Base-by-base conservation (phyloP, 331 rosid species). In the Malus hybrid region DNA sequence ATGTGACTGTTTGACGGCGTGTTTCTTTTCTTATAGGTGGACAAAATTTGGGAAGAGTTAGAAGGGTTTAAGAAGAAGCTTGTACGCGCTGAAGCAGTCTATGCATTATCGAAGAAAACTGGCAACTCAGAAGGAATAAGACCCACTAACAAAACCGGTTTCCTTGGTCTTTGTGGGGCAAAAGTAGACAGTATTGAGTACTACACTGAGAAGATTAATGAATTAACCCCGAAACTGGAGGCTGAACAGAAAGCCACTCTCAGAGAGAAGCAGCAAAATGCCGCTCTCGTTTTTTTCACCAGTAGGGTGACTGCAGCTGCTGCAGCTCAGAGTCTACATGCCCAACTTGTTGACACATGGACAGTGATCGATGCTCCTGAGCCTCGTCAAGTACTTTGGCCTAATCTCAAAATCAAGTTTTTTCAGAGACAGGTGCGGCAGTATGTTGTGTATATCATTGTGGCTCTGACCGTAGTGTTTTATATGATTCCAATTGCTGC, bases 261-360 rank as follows among this genome's bases (percentile, higher is more conserved):
- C 24, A 24, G 24, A 24, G 24, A 24, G 24, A 24, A 34, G 86
- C 99, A 95, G 81, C 85, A 80, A 78, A 42, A 74, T 78, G 93
- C 97, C 50, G 99, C 97, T 75, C 1, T 92, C 27, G 80, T 92
- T 15, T 90, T 95, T 79, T 92, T 95, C 90, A 86, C 83, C 4
- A 88, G 15, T 81, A 83, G 93, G 80, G 86, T 79, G 29, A 60
- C 67, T 76, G 99, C 99, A 67, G 92, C 97, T 75, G 79, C 96
- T 69, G 99, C 99, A 36, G 86, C 93, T 67, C 97, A 95, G 91
- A 84, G 84, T 77, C 79, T 95, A 44, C 99, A 92, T 76, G 88
- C 99, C 14, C 93, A 86, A 79, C 78, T 83, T 71, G 91, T 86
- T 57, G 88, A 90, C 85, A 60, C 36, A 2, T 95, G 97, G 97